Evolutionary conservation across 2,329 filamentous ascomycete genomes (phyloP).

Genomic region (Diaporthe sp.): DNA sequence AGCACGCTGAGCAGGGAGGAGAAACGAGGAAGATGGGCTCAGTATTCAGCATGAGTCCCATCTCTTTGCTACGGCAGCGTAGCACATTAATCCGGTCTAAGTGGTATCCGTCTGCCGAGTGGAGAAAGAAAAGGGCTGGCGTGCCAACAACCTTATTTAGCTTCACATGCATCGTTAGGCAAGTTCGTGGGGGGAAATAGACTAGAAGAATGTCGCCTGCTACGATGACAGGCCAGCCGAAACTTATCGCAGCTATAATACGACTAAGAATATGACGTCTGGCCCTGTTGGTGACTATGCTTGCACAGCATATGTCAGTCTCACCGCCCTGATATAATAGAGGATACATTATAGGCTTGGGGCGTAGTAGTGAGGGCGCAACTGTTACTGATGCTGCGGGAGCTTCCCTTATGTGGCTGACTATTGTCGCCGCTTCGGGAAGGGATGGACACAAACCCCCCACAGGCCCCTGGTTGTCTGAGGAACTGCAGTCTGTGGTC

Average conservation of each 20-base stretch:
- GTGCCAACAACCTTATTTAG: background rate
- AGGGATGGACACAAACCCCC: background rate
- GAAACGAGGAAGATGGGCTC: background rate
- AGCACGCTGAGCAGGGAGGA: background rate
- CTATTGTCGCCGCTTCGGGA: conserved; percentile 7
- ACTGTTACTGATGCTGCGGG: conserved; percentile 26
- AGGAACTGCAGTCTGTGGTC: conserved; percentile 10
- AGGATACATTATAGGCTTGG: background rate
- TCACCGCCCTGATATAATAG: conserved; percentile 26
- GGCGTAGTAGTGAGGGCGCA: background rate
- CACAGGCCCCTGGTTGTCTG: background rate
- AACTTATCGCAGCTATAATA: conserved; percentile 5
- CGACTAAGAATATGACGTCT: conserved; percentile 19
- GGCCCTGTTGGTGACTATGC: background rate
- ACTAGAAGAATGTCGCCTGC: background rate
- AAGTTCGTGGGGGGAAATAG: background rate
- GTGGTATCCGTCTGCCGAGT: conserved; percentile 11
- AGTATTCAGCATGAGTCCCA: conserved; percentile 2
- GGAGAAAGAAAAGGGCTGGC: background rate
- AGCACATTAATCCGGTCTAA: background rate
- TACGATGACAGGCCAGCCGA: background rate
- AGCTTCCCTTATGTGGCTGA: background rate
- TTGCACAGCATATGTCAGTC: background rate
- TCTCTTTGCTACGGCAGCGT: conserved; percentile 9
- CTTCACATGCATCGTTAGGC: background rate